Percentiles rank a stretch among this genome's conserved stretches.
Evolutionary conservation across 1,284 basidiomycete species (phyloP).

Genomic region (Wolfiporia cocos): DNA sequence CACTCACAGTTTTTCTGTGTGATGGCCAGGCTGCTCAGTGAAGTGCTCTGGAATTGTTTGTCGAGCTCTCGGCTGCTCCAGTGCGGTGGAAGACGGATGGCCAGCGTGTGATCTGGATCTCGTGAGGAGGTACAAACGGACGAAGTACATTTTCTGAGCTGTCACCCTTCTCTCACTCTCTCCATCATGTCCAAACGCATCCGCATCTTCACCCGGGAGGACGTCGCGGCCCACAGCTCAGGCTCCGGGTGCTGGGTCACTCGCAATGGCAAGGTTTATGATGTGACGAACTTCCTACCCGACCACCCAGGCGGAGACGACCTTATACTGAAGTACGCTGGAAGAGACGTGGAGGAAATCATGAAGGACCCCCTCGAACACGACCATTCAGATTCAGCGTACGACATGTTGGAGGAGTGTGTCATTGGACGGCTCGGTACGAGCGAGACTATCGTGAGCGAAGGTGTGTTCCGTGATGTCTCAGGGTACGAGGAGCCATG

Average conservation of each 20-base stretch:
- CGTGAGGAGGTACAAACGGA: constrained; percentile 3
- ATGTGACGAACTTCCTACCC: constrained; percentile 67
- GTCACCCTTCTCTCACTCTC: constrained; percentile 10
- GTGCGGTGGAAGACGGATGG: neutral
- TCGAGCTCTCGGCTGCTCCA: constrained; percentile 3
- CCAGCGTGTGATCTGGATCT: constrained; percentile 5
- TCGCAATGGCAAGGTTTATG: constrained; percentile 70
- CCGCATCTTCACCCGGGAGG: constrained; percentile 67
- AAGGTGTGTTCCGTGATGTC: constrained; percentile 46
- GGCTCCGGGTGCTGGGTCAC: constrained; percentile 70
- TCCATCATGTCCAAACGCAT: constrained; percentile 53
- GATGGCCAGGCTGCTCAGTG: neutral
- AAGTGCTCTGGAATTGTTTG: neutral
- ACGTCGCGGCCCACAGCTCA: constrained; percentile 56
- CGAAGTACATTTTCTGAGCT: constrained; percentile 1
- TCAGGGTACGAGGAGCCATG: too few relatives aligned
- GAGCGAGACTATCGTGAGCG: constrained; percentile 71
- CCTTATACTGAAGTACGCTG: constrained; percentile 74
- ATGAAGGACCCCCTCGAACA: constrained; percentile 89
- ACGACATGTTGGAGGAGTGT: constrained; percentile 89
- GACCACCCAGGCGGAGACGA: constrained; percentile 90
- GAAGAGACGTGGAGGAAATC: constrained; percentile 73
- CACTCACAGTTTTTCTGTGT: too few relatives aligned
- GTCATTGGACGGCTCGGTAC: constrained; percentile 75
- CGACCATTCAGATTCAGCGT: constrained; percentile 91